Evolutionary conservation across 371 early-diverging fungal genomes (phyloP).

Genomic region (Mucor sp.): DNA sequence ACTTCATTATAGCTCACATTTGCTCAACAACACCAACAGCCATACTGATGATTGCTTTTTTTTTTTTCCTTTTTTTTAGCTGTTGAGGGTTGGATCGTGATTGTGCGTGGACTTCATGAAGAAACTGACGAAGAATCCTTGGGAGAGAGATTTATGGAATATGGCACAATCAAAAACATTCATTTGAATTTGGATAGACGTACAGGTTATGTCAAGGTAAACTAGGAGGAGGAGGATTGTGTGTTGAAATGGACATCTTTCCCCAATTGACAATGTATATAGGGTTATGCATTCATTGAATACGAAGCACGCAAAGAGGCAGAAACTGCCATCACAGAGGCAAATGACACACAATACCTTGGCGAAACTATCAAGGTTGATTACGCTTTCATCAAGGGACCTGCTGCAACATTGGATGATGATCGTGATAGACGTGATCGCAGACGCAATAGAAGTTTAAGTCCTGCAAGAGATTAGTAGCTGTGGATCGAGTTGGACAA

Average conservation of each 20-base stretch:
- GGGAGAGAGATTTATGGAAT: conserved; percentile 86
- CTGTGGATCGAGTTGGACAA: neutral
- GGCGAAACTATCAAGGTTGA: conserved; percentile 74
- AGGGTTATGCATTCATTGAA: conserved; percentile 95
- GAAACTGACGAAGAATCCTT: conserved; percentile 94
- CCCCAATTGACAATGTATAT: neutral
- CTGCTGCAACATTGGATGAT: neutral
- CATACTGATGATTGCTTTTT: neutral
- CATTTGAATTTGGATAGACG: conserved; percentile 93
- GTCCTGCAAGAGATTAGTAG: conserved; percentile 19
- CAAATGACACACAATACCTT: conserved; percentile 72
- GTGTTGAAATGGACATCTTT: neutral
- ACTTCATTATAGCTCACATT: no score
- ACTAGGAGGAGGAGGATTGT: neutral
- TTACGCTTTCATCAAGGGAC: conserved; percentile 80
- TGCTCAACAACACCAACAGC: no score
- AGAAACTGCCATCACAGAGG: conserved; percentile 72
- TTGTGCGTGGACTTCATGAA: conserved; percentile 91
- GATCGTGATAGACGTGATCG: conserved; percentile 24
- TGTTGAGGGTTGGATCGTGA: conserved; percentile 94
- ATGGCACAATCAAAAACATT: conserved; percentile 84
- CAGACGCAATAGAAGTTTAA: conserved; percentile 29
- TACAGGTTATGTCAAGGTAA: conserved; percentile 94
- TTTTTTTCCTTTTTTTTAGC: conserved; percentile 52
- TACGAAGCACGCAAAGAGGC: conserved; percentile 86